Evolutionary conservation across 805 yeast genomes (phyloP).

Genomic region (Zygosaccharomyces rouxii): DNA sequence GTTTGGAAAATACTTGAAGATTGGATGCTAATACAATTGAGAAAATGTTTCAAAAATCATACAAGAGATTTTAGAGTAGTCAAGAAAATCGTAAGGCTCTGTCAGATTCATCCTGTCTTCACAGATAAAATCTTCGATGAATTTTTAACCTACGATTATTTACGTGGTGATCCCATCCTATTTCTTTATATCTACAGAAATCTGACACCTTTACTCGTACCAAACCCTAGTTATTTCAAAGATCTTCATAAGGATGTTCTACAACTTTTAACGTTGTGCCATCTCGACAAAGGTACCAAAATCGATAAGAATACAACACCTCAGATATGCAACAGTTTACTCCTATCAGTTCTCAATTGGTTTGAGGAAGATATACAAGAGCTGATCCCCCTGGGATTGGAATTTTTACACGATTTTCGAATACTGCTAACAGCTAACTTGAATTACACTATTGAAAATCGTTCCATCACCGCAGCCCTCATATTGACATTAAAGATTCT

Average conservation of each 20-base stretch:
- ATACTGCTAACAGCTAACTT: slow-evolving; percentile 12
- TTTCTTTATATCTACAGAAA: slow-evolving; percentile 13
- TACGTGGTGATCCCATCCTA: slow-evolving; percentile 12
- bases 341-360: slow-evolving; percentile 19
- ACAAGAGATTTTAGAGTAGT: neutral
- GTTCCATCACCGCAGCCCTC: slow-evolving; percentile 13
- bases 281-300: slow-evolving; percentile 12
- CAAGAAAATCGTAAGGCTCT: slow-evolving; percentile 7
- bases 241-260: slow-evolving; percentile 11
- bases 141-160: slow-evolving; percentile 17
- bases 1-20: slow-evolving; percentile 15
- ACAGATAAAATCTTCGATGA: slow-evolving; percentile 8
- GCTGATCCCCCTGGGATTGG: slow-evolving; percentile 4
- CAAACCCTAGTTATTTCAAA: neutral
- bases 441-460: slow-evolving; percentile 15
- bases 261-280: slow-evolving; percentile 18
- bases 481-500: slow-evolving; percentile 10
- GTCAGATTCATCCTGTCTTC: slow-evolving; percentile 12
- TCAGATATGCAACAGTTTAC: slow-evolving; percentile 10
- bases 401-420: slow-evolving; percentile 16
- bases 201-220: slow-evolving; percentile 11
- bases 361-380: slow-evolving; percentile 2
- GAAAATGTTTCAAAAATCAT: slow-evolving; percentile 14
- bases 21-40: slow-evolving; percentile 19
- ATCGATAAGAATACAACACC: slow-evolving; percentile 7